Evolutionary conservation across 495 filamentous ascomycete species (phyloP).

Genomic region (Polyplosphaeria fusca): DNA sequence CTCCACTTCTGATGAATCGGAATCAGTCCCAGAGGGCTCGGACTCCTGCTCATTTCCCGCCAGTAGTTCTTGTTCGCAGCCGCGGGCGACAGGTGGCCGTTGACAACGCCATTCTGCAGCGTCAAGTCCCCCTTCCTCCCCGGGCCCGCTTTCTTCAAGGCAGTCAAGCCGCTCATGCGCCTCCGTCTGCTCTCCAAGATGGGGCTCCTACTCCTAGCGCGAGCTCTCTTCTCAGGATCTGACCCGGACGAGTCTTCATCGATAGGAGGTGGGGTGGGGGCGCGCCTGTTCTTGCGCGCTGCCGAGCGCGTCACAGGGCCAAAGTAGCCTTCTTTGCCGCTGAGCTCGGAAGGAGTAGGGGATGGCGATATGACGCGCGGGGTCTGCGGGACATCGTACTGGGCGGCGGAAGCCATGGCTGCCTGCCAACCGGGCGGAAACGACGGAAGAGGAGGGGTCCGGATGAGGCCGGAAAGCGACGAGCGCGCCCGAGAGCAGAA

Average conservation of each 20-base stretch:
- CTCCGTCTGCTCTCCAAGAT: slow-evolving; percentile 33
- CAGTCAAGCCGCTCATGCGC: slow-evolving; percentile 32
- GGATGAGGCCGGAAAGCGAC: slow-evolving; percentile 32
- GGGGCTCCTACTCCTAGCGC: slow-evolving; percentile 37
- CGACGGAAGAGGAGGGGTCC: slow-evolving; percentile 26
- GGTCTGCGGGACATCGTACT: slow-evolving; percentile 41
- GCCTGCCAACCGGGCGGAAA: slow-evolving; percentile 31
- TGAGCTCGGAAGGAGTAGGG: slow-evolving; percentile 43
- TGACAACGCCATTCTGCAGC: slow-evolving; percentile 42
- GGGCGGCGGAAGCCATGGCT: slow-evolving; percentile 37
- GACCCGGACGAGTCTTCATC: slow-evolving; percentile 33
- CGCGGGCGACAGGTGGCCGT: slow-evolving; percentile 71
- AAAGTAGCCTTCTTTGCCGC: slow-evolving; percentile 43
- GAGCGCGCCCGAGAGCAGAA: slow-evolving; percentile 23
- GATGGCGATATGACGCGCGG: slow-evolving; percentile 47
- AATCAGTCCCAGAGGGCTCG: slow-evolving; percentile 88
- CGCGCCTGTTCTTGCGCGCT: slow-evolving; percentile 27
- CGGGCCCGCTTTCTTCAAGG: slow-evolving; percentile 17
- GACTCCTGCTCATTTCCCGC: slow-evolving; percentile 80
- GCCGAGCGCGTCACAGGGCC: slow-evolving; percentile 39
- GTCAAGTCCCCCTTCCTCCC: slow-evolving; percentile 24
- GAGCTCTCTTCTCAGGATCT: slow-evolving; percentile 39
- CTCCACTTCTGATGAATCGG: slow-evolving; percentile 81
- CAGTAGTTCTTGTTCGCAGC: slow-evolving; percentile 57
- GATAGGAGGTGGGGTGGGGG: slow-evolving; percentile 32